These are phyloP conservation scores for Zea luxurians DNA, from an alignment of 176 grass and related monocot species.

Conservation along the genomic window DNA sequence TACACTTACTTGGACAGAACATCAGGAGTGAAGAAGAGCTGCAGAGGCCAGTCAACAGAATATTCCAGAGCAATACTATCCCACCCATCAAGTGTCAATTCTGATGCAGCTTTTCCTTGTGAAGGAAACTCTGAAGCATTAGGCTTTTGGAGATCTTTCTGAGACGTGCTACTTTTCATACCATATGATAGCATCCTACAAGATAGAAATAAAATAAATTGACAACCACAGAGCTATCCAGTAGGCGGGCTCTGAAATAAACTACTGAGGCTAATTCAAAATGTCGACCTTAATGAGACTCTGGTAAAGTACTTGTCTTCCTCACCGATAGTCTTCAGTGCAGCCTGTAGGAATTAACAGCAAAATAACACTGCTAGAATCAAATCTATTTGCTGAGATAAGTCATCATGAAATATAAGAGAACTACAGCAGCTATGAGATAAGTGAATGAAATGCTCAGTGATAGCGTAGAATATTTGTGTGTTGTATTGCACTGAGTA, in stretches of 20 bases:
- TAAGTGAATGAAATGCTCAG: slow-evolving; percentile 6
- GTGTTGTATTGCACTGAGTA: no score
- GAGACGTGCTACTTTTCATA: slow-evolving; percentile 53
- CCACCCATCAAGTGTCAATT: slow-evolving; percentile 89
- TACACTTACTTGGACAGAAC: slow-evolving; percentile 86
- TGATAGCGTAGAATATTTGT: no score
- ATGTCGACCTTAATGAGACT: slow-evolving; percentile 75
- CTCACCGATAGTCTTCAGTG: slow-evolving; percentile 85
- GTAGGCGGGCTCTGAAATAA: slow-evolving; percentile 22
- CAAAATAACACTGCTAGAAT: background rate
- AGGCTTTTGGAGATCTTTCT: slow-evolving; percentile 63
- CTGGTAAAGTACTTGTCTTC: slow-evolving; percentile 95
- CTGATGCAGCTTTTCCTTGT: slow-evolving; percentile 63
- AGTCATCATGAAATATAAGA: slow-evolving; percentile 22
- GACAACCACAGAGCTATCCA: slow-evolving; percentile 7
- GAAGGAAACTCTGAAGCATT: slow-evolving; percentile 51
- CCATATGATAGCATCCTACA: slow-evolving; percentile 84
- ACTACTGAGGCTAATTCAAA: slow-evolving; percentile 25
- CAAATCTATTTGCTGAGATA: slow-evolving; percentile 13
- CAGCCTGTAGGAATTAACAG: slow-evolving; percentile 68
- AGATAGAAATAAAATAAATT: slow-evolving; percentile 30
- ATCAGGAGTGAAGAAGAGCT: slow-evolving; percentile 96
- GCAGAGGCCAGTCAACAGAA: slow-evolving; percentile 88
- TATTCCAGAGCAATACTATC: slow-evolving; percentile 90
- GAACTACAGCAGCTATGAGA: background rate